Conservation (phyloP, 257 asterid species). For the Solanum sejunctum region DNA sequence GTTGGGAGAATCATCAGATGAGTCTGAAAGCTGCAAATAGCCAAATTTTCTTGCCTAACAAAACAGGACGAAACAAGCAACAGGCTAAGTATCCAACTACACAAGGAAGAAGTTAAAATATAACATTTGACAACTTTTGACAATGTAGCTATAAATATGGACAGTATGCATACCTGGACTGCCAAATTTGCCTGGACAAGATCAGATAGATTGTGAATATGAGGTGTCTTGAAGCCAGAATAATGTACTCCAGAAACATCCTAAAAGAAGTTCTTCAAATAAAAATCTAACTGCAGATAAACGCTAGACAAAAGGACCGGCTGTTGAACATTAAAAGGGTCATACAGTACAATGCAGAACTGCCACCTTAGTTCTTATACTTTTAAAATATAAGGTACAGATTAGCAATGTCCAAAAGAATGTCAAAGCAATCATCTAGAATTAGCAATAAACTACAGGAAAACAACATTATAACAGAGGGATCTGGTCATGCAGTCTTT, state of each 20-base stretch:
- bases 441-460: not conserved
- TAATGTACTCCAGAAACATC: conserved; percentile 70
- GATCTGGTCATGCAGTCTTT: not conserved
- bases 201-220: conserved; percentile 90
- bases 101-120: not conserved
- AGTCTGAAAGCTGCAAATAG: conserved; percentile 79
- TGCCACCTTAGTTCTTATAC: not conserved
- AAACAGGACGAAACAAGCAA: conserved; percentile 3
- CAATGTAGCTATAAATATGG: not conserved
- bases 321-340: not conserved
- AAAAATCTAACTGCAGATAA: not conserved
- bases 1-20: conserved; percentile 61
- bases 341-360: not conserved
- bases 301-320: not conserved
- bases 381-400: not conserved
- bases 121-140: not conserved
- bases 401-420: not conserved
- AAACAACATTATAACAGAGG: not conserved
- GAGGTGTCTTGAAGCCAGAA: conserved; percentile 69
- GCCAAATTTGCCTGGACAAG: conserved; percentile 79
- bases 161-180: conserved; percentile 37
- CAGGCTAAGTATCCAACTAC: not conserved
- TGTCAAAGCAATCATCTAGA: not conserved
- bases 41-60: conserved; percentile 55
- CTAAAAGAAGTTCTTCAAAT: conserved; percentile 30